Base-by-base conservation (phyloP, 2,329 filamentous ascomycete species). In the Alternaria ethzedia region DNA sequence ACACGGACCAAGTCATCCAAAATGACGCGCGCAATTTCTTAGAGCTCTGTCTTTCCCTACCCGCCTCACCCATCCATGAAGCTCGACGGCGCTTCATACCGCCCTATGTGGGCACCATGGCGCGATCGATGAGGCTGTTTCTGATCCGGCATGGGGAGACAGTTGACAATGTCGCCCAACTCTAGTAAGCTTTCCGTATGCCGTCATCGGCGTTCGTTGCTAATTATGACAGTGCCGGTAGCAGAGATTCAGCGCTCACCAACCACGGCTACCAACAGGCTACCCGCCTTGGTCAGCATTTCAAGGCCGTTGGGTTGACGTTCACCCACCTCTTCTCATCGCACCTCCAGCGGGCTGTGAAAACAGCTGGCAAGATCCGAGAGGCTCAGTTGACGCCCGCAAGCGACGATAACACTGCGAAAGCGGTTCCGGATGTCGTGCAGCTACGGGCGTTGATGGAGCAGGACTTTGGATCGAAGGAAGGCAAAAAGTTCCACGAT, bases 61-160 rank as follows among this genome's bases (percentile, higher is more conserved):
- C 57, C n/a, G 3, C 11, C 30, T 20, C 46, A 21, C 25, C 21
- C 55, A 74, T 20, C n/a, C 11, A 62, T 76, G 74, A 68, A 57
- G 61, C 61, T 69, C 51, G 2, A 57, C 59, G 36, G 13, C 54
- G 51, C 64, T 52, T 55, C 30, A 44, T 21, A 43, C 52, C 65
- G 64, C 70, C 70, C 58, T 23, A 50, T 28, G 60, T 59, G 71
- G 71, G 70, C 64, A 69, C 44, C 59, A 74, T 73, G 73, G 67
- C 64, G 56, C 68, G 59, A 60, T 69, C 70, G 59, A 88, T 91
- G 87, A 86, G 85, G 75, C 79, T 97, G 59, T 89, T 94, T 73
- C 86, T 97, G 72, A 88, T 97, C 73, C 90, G 94, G 60, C 94
- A 97, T 84, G 94, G 90, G 75, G 94, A 97, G 82, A 95, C 93